phyloP scores from a whole-genome alignment of 1,284 basidiomycete species.

The Anthracocystis panici-leucophaei region DNA sequence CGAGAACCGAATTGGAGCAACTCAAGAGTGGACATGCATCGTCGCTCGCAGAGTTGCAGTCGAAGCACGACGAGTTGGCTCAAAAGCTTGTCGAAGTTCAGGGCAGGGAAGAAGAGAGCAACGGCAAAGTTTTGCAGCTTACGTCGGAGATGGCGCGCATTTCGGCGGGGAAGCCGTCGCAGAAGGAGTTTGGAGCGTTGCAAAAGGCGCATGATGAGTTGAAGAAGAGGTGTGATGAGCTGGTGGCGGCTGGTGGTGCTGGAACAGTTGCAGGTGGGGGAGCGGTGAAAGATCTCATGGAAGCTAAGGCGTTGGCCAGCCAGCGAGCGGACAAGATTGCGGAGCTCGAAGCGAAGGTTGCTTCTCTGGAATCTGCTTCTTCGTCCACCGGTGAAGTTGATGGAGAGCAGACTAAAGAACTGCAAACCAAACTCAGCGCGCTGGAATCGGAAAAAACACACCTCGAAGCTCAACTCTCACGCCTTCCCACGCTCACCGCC shows the following conservation, averaged over 20 bases:
- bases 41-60: conserved; percentile 20
- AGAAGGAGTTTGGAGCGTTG: conserved; percentile 30
- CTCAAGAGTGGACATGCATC: conserved; percentile 27
- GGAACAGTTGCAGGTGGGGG: background rate
- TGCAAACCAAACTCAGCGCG: conserved; percentile 15
- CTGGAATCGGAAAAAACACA: conserved; percentile 12
- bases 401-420: conserved; percentile 3
- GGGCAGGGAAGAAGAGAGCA: conserved; percentile 20
- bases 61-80: conserved; percentile 20
- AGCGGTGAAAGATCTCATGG: conserved; percentile 35
- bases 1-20: conserved; percentile 26
- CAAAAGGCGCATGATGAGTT: conserved; percentile 39
- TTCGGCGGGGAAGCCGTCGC: conserved; percentile 29
- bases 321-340: conserved; percentile 18
- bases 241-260: background rate
- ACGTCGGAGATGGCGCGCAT: conserved; percentile 38
- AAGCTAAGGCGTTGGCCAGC: conserved; percentile 18
- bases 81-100: conserved; percentile 18
- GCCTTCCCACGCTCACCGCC: background rate
- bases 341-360: conserved; percentile 20
- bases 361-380: conserved; percentile 5
- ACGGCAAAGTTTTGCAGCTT: conserved; percentile 35
- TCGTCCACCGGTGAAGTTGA: background rate
- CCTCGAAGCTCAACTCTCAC: conserved; percentile 10
- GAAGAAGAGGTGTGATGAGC: conserved; percentile 42